Base-by-base conservation (phyloP, 1,139 yeast genomes). In the Taphrina wiesneri region DNA sequence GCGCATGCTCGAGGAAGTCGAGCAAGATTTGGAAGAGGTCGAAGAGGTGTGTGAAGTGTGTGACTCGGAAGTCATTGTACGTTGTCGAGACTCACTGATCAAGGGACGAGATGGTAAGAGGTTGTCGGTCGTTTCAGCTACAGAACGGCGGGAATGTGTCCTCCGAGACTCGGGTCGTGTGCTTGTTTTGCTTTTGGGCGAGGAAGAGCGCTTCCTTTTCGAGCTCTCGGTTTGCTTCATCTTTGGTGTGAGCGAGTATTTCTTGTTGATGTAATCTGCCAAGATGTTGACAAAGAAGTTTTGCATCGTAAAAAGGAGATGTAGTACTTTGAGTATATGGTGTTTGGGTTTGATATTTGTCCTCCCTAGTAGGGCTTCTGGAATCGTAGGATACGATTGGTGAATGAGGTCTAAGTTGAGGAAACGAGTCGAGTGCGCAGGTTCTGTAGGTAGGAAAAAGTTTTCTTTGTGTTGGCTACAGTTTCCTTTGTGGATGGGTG, bases 221-320 rank as follows among this genome's bases (percentile, higher is more conserved):
- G 28, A n/a, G 45, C 43, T 52, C 30, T n/a, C 26, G 23, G 28
- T 23, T 26, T 17, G 45, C 28, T 34, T 26, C 19, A 26, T 7
- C 30, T 34, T 34, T 32, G 49, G 49, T 11, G 56, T 52, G 28
- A 52, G 28, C 13, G 56, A 21, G 28, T 11, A 36, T 25, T 41
- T 49, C 51, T 60, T 60, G 57, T 43, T 45, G 47, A 60, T 36
- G 51, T 60, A 60, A 57, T 45, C 49, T 26, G 64, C 49, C 39
- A 60, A 45, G 30, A 60, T 45, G 32, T 39, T 21, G 52, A 60
- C 43, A 23, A 60, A 34, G 41, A 51, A 25, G 57, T 51, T 60
- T 34, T 36, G 41, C 64, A 60, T 60, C n/a, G 9, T 30, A 32
- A 32, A 32, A 32, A n/a, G n/a, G n/a, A n/a, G n/a, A n/a, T n/a